A percentile compares a stretch with the other conserved stretches of the same genome.
Conservation (phyloP, 2,329 filamentous ascomycete species). For the Hypoxylon sp. region DNA sequence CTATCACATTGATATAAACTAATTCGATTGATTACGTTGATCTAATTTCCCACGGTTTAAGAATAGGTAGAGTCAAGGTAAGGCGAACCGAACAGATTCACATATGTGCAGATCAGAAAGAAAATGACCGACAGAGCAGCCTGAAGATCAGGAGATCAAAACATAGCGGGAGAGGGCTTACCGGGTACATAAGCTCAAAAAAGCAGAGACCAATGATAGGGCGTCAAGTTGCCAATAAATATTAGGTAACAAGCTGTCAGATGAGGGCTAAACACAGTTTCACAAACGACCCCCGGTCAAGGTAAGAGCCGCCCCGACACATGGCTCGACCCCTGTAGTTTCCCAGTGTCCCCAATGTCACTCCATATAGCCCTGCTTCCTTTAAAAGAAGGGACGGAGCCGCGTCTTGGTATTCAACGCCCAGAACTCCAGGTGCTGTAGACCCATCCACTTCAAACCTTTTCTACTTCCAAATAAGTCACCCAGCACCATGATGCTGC, state of each 20-base stretch:
- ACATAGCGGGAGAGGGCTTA: slow-evolving; percentile 1
- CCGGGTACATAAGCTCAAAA: background rate
- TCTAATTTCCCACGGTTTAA: background rate
- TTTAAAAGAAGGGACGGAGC: slow-evolving; percentile 30
- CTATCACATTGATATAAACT: background rate
- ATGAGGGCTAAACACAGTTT: slow-evolving; percentile 38
- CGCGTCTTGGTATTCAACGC: slow-evolving; percentile 33
- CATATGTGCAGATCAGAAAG: slow-evolving; percentile 20
- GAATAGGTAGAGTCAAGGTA: slow-evolving; percentile 2
- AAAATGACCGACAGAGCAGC: slow-evolving; percentile 4
- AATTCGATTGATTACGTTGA: background rate
- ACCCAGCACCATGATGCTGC: slow-evolving; percentile 1
- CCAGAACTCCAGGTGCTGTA: slow-evolving; percentile 25
- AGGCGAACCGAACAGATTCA: slow-evolving; percentile 13
- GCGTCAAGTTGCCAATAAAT: slow-evolving; percentile 24
- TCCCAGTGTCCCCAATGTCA: background rate
- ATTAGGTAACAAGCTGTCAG: slow-evolving; percentile 39
- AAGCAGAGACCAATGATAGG: slow-evolving; percentile 17
- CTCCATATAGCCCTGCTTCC: slow-evolving; percentile 8
- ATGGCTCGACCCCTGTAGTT: slow-evolving; percentile 21
- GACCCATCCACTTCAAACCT: slow-evolving; percentile 31
- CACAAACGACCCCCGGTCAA: slow-evolving; percentile 18
- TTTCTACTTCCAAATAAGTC: slow-evolving; percentile 1
- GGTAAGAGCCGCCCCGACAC: slow-evolving; percentile 25
- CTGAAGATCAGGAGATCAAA: slow-evolving; percentile 32